These are phyloP conservation scores for Alternaria triticina DNA, from an alignment of 2,329 filamentous ascomycete species.

Conservation along the genomic window DNA sequence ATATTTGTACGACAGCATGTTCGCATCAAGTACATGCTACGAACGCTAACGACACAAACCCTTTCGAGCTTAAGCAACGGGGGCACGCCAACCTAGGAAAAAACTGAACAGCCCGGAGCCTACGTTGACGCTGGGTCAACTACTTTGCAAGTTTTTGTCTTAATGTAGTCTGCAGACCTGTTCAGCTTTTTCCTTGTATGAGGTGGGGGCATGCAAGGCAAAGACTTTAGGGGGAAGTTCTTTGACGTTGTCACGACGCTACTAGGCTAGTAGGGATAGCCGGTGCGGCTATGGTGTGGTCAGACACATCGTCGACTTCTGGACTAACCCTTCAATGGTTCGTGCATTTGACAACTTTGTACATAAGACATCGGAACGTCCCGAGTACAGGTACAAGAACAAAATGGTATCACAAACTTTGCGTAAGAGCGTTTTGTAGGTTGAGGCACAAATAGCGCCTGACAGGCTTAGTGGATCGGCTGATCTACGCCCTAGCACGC, in stretches of 20 bases:
- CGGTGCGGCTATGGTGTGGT: not conserved
- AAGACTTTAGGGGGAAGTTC: not conserved
- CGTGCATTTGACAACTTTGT: not conserved
- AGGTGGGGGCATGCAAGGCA: not conserved
- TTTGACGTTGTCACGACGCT: not conserved
- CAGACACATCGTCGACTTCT: not conserved
- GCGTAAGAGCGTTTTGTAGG: slow-evolving; percentile 3
- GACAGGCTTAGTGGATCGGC: slow-evolving; percentile 8
- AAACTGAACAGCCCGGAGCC: too few relatives aligned
- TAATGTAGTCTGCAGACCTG: too few relatives aligned
- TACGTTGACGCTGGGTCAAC: too few relatives aligned
- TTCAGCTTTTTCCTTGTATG: too few relatives aligned
- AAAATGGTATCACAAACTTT: not conserved
- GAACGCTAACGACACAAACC: not conserved
- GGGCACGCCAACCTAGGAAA: too few relatives aligned
- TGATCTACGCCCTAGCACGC: slow-evolving; percentile 4
- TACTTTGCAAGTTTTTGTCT: too few relatives aligned
- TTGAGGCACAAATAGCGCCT: not conserved
- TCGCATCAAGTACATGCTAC: not conserved
- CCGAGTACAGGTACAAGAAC: not conserved
- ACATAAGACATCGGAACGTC: not conserved
- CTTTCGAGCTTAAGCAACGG: not conserved
- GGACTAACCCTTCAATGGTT: not conserved
- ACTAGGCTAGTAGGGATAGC: not conserved
- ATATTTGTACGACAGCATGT: not conserved